These are phyloP conservation scores for Eucalyptus urophylla DNA, from an alignment of 345 rosid species.

Conservation along the genomic window DNA sequence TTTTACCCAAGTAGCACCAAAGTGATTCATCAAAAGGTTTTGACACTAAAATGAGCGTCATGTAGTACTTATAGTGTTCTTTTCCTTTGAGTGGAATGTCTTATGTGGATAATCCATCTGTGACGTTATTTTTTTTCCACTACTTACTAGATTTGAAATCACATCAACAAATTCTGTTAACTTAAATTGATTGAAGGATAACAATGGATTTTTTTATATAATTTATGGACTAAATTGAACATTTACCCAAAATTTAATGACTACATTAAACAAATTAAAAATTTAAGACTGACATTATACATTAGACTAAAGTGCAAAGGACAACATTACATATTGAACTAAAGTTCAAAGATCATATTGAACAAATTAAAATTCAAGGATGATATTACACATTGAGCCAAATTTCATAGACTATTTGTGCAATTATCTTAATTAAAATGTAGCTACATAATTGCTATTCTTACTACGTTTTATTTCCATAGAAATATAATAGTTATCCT, in stretches of 20 bases:
- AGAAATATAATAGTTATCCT: not conserved
- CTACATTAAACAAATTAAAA: not conserved
- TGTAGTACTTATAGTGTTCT: not conserved
- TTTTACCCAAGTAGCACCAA: not conserved
- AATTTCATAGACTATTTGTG: not conserved
- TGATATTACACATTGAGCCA: not conserved
- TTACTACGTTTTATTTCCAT: not conserved
- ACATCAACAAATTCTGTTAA: not conserved
- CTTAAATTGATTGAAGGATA: not conserved
- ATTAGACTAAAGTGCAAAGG: not conserved
- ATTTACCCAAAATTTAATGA: not conserved
- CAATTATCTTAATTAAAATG: not conserved
- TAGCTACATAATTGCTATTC: not conserved
- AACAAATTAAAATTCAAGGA: not conserved
- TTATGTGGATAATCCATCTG: not conserved
- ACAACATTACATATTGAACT: not conserved
- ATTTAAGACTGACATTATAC: fast-evolving
- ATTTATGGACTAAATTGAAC: not conserved
- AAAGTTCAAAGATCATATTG: not conserved
- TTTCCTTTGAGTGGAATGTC: not conserved
- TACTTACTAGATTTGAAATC: not conserved
- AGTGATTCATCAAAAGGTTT: not conserved
- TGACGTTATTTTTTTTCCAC: not conserved
- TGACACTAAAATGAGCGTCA: too few relatives aligned
- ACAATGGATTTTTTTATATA: not conserved